Evolutionary conservation across 768 basidiomycete genomes (phyloP).

Genomic region (Clavulina sp.): DNA sequence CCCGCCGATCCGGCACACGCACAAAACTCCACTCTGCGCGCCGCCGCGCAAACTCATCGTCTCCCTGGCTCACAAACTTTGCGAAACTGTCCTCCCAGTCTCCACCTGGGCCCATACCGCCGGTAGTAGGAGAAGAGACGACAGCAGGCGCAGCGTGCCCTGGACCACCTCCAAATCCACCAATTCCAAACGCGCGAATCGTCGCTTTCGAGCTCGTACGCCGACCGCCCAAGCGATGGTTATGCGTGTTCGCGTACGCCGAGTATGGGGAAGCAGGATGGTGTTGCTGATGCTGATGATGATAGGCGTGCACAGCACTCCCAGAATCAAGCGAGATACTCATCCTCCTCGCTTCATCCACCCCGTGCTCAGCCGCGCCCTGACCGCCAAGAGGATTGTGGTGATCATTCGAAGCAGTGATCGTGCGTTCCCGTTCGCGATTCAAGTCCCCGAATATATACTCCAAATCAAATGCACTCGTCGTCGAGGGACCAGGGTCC

Average conservation of each 20-base stretch:
- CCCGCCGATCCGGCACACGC: not conserved
- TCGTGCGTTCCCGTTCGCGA: no score
- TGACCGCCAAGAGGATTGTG: not conserved
- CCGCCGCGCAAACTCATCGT: slow-evolving; percentile 21
- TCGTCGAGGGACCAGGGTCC: slow-evolving; percentile 4
- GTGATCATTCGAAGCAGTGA: no score
- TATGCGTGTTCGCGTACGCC: no score
- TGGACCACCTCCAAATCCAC: no score
- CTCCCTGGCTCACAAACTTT: slow-evolving; percentile 21
- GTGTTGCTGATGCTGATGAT: no score
- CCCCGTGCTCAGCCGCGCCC: slow-evolving; percentile 3
- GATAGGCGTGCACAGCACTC: not conserved
- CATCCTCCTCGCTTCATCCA: not conserved
- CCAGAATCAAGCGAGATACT: not conserved
- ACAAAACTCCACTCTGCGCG: slow-evolving; percentile 21
- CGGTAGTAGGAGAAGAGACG: not conserved
- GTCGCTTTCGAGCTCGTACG: no score
- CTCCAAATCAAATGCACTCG: slow-evolving; percentile 22
- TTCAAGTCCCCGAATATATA: slow-evolving; percentile 24
- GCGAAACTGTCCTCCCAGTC: slow-evolving; percentile 19
- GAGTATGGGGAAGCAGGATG: no score
- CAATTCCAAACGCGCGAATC: no score
- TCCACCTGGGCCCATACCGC: slow-evolving; percentile 8
- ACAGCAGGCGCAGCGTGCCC: not conserved
- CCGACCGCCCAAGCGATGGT: no score